Base-by-base conservation (phyloP, 2,329 filamentous ascomycete genomes). In the Phyllachora maydis region DNA sequence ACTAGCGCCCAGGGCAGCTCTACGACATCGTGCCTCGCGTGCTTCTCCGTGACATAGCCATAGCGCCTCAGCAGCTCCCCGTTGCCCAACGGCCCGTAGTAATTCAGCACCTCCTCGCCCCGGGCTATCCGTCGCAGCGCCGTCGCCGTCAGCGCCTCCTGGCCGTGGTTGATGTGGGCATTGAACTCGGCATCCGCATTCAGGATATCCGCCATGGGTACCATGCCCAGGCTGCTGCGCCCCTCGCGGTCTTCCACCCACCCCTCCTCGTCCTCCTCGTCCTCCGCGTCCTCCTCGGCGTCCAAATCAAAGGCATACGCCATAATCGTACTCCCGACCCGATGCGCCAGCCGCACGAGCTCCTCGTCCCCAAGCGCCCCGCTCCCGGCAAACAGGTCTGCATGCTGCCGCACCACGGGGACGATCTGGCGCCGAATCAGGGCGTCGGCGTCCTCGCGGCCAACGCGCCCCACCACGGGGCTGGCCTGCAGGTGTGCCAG, bases 181-280 rank as follows among this genome's bases (percentile, higher is more conserved):
- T 92, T 91, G 45, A 88, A 88, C 32, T 81, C 69, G 4, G 76
- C 81, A 42, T 92, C 78, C 0, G 82, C 79, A 37, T 91, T 92
- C 16, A 93, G 57, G 39, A 91, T 71, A 41, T 92, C 83, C 1
- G 82, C 82, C 54, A 93, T 64, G 2, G 82, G 81, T 0, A 92
- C 75, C 78, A 92, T 88, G 24, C 76, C 82, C 47, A 91, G 78
- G 41, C 60, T 49, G 1, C 54, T 49, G 31, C 55, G 54, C 6
- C 53, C 54, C 3, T 70, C 56, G 23, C 58, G 56, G 26, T 75
- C 69, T 27, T 72, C 67, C 1, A 73, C 56, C 52, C 71, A 74
- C 20, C 65, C 67, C 5, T 62, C 52, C 8, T 68, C 62, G 2
- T 70, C 62, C 3, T 63, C 56, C 10, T 67, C 64, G 1, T 65